phyloP scores from a whole-genome alignment of 352 stramenopile species.

The Stramenopiles sp. region DNA sequence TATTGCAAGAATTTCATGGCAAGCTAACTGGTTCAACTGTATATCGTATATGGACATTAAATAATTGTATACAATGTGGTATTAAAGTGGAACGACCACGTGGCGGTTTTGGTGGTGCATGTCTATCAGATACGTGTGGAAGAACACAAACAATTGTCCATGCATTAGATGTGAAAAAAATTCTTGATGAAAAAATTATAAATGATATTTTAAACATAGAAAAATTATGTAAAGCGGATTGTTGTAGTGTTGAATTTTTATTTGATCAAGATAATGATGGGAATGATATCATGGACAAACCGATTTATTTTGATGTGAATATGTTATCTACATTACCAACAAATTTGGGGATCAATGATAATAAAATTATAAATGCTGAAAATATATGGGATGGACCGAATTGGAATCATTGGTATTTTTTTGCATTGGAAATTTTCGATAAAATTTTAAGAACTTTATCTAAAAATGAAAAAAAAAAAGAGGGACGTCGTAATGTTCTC shows the following conservation, averaged over 20 bases:
- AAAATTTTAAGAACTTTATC: not conserved
- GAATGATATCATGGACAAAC: not conserved
- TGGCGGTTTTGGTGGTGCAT: not conserved
- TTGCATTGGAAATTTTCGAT: not conserved
- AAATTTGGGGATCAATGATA: not conserved
- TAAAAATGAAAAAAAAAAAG: too few relatives aligned
- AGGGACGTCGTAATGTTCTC: too few relatives aligned
- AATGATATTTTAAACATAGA: not conserved
- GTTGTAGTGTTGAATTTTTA: constrained; percentile 1
- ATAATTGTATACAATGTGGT: not conserved
- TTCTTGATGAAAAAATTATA: not conserved
- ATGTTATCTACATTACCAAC: not conserved
- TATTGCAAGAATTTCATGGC: not conserved
- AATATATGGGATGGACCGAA: not conserved
- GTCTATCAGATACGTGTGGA: not conserved
- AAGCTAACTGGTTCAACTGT: not conserved
- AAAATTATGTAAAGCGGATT: not conserved
- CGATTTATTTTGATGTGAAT: constrained; percentile 8
- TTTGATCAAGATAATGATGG: not conserved
- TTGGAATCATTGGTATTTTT: too few relatives aligned
- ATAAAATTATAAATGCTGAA: not conserved
- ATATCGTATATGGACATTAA: not conserved
- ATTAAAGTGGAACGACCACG: not conserved
- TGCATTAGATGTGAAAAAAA: not conserved
- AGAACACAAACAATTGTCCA: not conserved